Conservation (phyloP, 2,329 filamentous ascomycete species). For the Fusarium annulatum region DNA sequence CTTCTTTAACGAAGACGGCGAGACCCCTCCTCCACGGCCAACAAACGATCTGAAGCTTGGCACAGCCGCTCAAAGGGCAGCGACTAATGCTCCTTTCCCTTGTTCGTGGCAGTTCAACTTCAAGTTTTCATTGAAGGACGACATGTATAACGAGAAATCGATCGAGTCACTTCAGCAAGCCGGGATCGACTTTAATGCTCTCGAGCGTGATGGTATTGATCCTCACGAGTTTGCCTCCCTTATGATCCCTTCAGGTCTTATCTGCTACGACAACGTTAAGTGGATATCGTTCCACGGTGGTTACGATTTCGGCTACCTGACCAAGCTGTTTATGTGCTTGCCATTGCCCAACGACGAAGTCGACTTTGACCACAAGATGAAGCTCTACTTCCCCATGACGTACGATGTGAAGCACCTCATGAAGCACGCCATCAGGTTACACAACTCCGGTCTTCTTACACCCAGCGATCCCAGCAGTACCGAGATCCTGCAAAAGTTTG, state of each 20-base stretch:
- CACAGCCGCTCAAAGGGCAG: slow-evolving; percentile 53
- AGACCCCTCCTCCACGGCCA: slow-evolving; percentile 80
- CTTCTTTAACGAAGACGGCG: slow-evolving; percentile 89
- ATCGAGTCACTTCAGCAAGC: slow-evolving; percentile 91
- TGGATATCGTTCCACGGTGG: slow-evolving; percentile 99
- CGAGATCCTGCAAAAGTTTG: slow-evolving; percentile 85
- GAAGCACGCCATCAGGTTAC: slow-evolving; percentile 83
- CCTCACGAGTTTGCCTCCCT: slow-evolving; percentile 88
- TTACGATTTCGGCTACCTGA: slow-evolving; percentile 97
- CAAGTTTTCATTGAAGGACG: slow-evolving; percentile 90
- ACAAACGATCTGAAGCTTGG: slow-evolving; percentile 55
- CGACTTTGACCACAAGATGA: slow-evolving; percentile 88
- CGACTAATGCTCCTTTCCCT: slow-evolving; percentile 68
- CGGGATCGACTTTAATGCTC: slow-evolving; percentile 89
- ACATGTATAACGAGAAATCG: slow-evolving; percentile 98
- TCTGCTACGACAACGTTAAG: slow-evolving; percentile 86
- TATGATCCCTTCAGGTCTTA: slow-evolving; percentile 90
- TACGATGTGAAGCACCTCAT: slow-evolving; percentile 98
- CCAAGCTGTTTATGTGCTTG: slow-evolving; percentile 88
- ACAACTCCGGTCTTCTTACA: slow-evolving; percentile 71
- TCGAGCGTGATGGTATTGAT: slow-evolving; percentile 91
- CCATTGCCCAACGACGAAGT: slow-evolving; percentile 88
- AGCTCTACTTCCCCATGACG: slow-evolving; percentile 90
- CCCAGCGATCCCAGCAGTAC: slow-evolving; percentile 72
- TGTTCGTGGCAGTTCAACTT: slow-evolving; percentile 99